A percentile compares a stretch with the other conserved stretches of the same genome.
Conservation (phyloP, 805 yeast genomes). For the Sugiyamaella marilandica region DNA sequence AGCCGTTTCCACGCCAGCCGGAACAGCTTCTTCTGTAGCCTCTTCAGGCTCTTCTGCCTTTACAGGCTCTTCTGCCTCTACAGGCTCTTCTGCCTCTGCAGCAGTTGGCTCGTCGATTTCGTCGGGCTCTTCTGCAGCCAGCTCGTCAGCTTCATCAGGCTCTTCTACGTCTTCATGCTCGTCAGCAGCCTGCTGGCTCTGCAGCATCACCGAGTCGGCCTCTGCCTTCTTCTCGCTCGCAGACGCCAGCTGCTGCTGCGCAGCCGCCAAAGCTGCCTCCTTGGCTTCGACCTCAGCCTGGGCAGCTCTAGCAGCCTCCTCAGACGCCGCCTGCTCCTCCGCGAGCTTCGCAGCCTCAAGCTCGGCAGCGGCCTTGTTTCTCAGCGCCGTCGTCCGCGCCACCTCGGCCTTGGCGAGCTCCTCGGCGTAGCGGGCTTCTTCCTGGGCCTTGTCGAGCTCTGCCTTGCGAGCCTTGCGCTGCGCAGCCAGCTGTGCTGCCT, state of each 20-base stretch:
- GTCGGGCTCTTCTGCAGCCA: constrained; percentile 32
- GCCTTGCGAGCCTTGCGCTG: constrained; percentile 18
- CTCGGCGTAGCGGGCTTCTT: constrained; percentile 25
- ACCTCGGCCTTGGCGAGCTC: constrained; percentile 27
- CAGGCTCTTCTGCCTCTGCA: constrained; percentile 24
- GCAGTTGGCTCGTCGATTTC: constrained; percentile 4
- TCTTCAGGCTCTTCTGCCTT: neutral
- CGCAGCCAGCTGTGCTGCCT: constrained; percentile 16
- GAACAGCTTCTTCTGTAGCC: neutral
- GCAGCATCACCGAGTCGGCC: constrained; percentile 1
- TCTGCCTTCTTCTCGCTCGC: constrained; percentile 15
- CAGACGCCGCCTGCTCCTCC: constrained; percentile 16
- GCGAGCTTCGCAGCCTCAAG: constrained; percentile 23
- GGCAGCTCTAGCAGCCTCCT: constrained; percentile 18
- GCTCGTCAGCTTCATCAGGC: constrained; percentile 42
- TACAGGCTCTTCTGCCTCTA: constrained; percentile 7
- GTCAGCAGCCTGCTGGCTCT: constrained; percentile 10
- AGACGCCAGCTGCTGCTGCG: constrained; percentile 22
- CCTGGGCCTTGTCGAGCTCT: constrained; percentile 21
- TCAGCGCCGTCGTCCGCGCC: constrained; percentile 18
- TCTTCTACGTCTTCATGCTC: constrained; percentile 28
- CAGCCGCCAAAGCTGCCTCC: constrained; percentile 19
- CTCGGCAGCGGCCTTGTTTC: constrained; percentile 22
- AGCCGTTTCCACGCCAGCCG: constrained; percentile 14
- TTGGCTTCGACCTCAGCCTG: constrained; percentile 11